Evolutionary conservation across 2,329 filamentous ascomycete species (phyloP).

Genomic region (Lecanoromycetidae sp.): DNA sequence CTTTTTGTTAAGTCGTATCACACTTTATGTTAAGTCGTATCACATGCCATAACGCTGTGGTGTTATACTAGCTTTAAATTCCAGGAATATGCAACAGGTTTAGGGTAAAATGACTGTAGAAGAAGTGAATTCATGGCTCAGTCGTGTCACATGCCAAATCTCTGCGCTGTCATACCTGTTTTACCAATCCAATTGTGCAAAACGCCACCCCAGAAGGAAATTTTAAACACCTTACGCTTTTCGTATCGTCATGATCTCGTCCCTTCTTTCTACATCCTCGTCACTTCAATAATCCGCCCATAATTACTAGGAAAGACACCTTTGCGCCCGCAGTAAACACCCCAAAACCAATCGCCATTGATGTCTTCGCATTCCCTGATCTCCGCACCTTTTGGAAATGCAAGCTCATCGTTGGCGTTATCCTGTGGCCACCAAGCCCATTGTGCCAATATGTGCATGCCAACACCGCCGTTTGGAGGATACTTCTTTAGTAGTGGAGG

Average conservation of each 20-base stretch:
- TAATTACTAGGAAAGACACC: conserved; percentile 74
- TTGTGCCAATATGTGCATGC: conserved; percentile 48
- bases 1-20: too few relatives aligned
- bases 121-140: too few relatives aligned
- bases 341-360: conserved; percentile 84
- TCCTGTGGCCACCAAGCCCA: conserved; percentile 68
- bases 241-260: not conserved
- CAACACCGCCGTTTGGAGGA: conserved; percentile 65
- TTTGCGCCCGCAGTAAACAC: conserved; percentile 66
- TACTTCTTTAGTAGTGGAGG: not conserved
- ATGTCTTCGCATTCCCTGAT: conserved; percentile 73
- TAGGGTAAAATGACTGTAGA: too few relatives aligned
- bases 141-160: not conserved
- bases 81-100: too few relatives aligned
- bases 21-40: too few relatives aligned
- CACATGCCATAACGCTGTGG: too few relatives aligned
- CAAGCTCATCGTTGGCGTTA: conserved; percentile 58
- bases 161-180: not conserved
- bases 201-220: too few relatives aligned
- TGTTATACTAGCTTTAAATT: too few relatives aligned
- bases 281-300: conserved; percentile 38
- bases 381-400: conserved; percentile 74
- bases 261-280: not conserved
- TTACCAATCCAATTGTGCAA: not conserved
- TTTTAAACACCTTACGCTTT: too few relatives aligned